Conservation (phyloP, 2,329 filamentous ascomycete species). For the Beauveria rudraprayagi region DNA sequence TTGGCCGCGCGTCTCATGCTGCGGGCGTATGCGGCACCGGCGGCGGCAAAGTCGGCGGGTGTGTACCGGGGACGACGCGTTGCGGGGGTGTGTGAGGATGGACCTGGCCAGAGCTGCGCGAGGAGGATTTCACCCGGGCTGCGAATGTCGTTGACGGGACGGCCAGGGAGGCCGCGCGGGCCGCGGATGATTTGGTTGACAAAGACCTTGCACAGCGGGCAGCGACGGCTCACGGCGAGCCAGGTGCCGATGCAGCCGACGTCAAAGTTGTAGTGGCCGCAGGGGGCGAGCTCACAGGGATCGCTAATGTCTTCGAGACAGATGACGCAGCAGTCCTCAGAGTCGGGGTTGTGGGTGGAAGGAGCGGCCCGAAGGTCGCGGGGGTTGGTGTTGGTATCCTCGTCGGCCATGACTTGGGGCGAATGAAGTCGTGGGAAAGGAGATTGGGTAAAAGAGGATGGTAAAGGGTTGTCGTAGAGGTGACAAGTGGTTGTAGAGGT, state of each 20-base stretch:
- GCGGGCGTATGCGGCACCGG: background rate
- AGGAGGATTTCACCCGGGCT: background rate
- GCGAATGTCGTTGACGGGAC: background rate
- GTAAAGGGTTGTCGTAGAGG: too few relatives aligned
- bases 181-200: constrained; percentile 58
- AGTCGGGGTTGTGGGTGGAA: too few relatives aligned
- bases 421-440: too few relatives aligned
- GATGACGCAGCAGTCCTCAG: constrained; percentile 62
- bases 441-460: too few relatives aligned
- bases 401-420: background rate
- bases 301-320: constrained; percentile 73
- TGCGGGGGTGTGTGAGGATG: too few relatives aligned
- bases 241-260: constrained; percentile 78
- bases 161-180: constrained; percentile 27
- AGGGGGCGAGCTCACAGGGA: constrained; percentile 63
- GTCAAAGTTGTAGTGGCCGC: constrained; percentile 74
- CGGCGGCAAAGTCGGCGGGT: too few relatives aligned
- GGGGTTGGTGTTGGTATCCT: background rate
- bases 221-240: constrained; percentile 63
- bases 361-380: too few relatives aligned
- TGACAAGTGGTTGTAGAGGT: background rate
- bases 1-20: too few relatives aligned
- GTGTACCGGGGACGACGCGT: too few relatives aligned
- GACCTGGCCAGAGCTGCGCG: background rate
- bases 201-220: constrained; percentile 66